Percentiles rank a stretch among this genome's conserved stretches.
These are phyloP conservation scores for Malassezia psittaci DNA, from an alignment of 1,284 basidiomycete genomes.

Conservation along the genomic window DNA sequence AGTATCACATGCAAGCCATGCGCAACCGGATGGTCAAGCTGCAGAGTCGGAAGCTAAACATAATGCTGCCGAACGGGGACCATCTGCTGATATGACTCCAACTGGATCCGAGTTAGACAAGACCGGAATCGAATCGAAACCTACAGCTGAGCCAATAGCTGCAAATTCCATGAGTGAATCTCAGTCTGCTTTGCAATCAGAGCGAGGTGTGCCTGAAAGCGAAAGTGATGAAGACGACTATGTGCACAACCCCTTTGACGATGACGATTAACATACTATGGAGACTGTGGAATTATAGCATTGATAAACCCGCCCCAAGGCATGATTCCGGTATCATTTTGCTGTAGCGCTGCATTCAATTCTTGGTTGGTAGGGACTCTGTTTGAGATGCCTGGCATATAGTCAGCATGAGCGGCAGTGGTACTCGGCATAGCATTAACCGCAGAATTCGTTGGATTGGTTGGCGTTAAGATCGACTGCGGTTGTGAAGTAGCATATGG, in stretches of 20 bases:
- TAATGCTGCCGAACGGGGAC: too few species aligned
- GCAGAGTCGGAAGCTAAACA: too few species aligned
- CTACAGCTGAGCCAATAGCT: not conserved
- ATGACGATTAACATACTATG: constrained; percentile 15
- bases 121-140: too few species aligned
- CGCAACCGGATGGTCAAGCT: too few species aligned
- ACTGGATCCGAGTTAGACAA: too few species aligned
- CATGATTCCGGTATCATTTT: not conserved
- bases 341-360: not conserved
- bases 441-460: not conserved
- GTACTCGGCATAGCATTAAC: not conserved
- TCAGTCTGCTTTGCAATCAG: too few species aligned
- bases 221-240: constrained; percentile 8
- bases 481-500: not conserved
- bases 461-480: not conserved
- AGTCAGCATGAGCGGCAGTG: not conserved
- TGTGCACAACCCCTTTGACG: constrained; percentile 15
- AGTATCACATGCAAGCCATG: too few species aligned
- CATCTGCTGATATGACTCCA: too few species aligned
- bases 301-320: constrained; percentile 37
- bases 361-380: not conserved
- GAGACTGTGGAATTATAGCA: constrained; percentile 20
- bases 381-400: not conserved
- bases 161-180: not conserved
- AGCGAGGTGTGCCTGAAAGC: too few species aligned